phyloP scores from a whole-genome alignment of 2,329 filamentous ascomycete genomes.

The Ascochyta rabiei region DNA sequence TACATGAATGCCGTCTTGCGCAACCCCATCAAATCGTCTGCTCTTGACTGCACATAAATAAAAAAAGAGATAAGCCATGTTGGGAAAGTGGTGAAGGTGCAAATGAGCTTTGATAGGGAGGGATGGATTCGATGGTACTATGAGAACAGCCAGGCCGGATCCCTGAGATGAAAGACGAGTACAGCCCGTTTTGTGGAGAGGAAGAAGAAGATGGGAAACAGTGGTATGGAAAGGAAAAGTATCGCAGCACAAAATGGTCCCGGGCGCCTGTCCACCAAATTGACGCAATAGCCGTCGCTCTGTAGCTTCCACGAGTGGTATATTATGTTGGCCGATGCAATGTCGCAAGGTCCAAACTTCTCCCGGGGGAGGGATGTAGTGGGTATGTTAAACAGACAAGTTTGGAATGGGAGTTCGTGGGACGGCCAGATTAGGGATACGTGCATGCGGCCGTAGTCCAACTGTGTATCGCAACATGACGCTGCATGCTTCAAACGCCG shows the following conservation, averaged over 20 bases:
- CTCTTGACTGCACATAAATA: constrained; percentile 18
- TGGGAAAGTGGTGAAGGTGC: constrained; percentile 15
- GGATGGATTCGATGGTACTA: constrained; percentile 26
- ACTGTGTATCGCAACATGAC: constrained; percentile 41
- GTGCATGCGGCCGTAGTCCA: constrained; percentile 39
- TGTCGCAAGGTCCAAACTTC: constrained; percentile 28
- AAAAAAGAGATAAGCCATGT: constrained; percentile 18
- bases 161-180: constrained; percentile 18
- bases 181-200: constrained; percentile 26
- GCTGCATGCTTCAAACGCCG: constrained; percentile 29
- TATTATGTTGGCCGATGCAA: constrained; percentile 42
- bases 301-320: constrained; percentile 34
- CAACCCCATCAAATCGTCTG: constrained; percentile 8
- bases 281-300: constrained; percentile 32
- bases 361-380: constrained; percentile 28
- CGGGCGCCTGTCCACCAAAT: constrained; percentile 41
- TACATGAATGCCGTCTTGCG: constrained; percentile 26
- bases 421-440: constrained; percentile 29
- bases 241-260: constrained; percentile 33
- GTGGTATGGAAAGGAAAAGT: constrained; percentile 43
- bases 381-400: constrained; percentile 40
- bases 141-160: constrained; percentile 36
- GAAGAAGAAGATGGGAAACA: constrained; percentile 32
- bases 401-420: constrained; percentile 18
- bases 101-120: constrained; percentile 18